Evolutionary conservation across 805 yeast genomes (phyloP).

Genomic region (Sugiyamaella qingdaonensis): DNA sequence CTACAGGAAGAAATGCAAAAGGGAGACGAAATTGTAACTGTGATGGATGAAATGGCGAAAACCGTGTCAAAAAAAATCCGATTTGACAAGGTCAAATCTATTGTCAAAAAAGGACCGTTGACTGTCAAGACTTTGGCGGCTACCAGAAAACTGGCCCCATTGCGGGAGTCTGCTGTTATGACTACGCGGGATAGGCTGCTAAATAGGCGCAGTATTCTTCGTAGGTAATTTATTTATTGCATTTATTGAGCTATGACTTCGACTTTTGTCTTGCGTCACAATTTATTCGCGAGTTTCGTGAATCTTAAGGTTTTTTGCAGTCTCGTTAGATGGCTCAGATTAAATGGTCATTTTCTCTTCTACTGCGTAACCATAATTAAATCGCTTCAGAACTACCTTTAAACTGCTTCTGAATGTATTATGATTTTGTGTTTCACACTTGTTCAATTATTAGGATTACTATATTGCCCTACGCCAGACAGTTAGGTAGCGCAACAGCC

Average conservation of each 20-base stretch:
- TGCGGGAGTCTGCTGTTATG: constrained; percentile 15
- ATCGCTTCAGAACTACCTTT: too few species aligned
- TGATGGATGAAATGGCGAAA: constrained; percentile 6
- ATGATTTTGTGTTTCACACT: too few species aligned
- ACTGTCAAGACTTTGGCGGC: constrained; percentile 24
- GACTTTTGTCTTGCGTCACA: not conserved
- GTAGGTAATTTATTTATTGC: constrained; percentile 9
- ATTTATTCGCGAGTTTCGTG: too few species aligned
- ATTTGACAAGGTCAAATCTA: constrained; percentile 6
- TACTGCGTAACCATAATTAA: too few species aligned
- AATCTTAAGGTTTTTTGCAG: too few species aligned
- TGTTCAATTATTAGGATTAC: too few species aligned
- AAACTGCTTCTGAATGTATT: too few species aligned
- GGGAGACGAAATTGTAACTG: not conserved
- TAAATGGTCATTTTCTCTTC: too few species aligned
- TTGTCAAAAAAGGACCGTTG: constrained; percentile 26
- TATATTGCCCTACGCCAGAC: too few species aligned
- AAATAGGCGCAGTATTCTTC: constrained; percentile 21
- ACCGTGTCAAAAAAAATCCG: constrained; percentile 15
- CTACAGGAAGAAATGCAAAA: constrained; percentile 7
- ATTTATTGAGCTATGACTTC: not conserved
- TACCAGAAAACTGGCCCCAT: constrained; percentile 28
- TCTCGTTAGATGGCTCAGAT: too few species aligned
- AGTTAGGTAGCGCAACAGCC: too few species aligned
- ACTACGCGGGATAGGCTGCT: constrained; percentile 26